A percentile compares a stretch with the other conserved stretches of the same genome.
These are phyloP conservation scores for Teunomyces kruisii DNA, from an alignment of 805 yeast species.

Conservation along the genomic window DNA sequence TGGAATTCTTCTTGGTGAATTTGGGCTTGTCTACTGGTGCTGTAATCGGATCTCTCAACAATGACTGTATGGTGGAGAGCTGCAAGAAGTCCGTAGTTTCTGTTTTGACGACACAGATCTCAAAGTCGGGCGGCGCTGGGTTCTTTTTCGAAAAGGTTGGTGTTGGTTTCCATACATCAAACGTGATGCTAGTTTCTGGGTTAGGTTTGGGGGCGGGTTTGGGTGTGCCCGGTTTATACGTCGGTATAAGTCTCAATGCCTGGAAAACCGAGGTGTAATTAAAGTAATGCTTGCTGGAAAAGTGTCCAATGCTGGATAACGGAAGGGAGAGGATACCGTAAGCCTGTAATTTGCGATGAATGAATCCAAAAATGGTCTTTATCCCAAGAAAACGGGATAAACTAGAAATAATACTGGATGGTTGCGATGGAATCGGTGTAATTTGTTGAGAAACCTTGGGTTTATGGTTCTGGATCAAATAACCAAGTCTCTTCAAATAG, in stretches of 20 bases:
- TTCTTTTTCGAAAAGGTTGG: conserved; percentile 64
- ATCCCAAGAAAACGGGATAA: not conserved
- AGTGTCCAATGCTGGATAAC: conserved; percentile 15
- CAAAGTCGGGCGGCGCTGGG: conserved; percentile 77
- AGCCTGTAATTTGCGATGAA: not conserved
- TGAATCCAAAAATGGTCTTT: not conserved
- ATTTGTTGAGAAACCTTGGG: not conserved
- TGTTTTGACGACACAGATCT: conserved; percentile 58
- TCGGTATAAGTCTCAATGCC: conserved; percentile 21
- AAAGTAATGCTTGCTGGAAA: conserved; percentile 25
- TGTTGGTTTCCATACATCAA: conserved; percentile 82
- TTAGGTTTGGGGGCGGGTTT: not conserved
- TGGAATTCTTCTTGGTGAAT: conserved; percentile 11
- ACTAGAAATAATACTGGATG: not conserved
- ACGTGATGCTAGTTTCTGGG: conserved; percentile 35
- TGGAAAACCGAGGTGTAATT: conserved; percentile 20
- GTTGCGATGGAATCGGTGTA: not conserved
- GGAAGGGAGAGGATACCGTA: conserved; percentile 17
- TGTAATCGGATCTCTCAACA: conserved; percentile 20
- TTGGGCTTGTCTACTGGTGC: conserved; percentile 1
- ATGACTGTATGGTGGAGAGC: conserved; percentile 36
- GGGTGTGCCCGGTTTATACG: conserved; percentile 7
- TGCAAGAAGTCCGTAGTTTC: conserved; percentile 47
- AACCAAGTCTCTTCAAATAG: conserved; percentile 75
- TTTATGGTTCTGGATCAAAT: conserved; percentile 43